Percentiles rank a stretch among this genome's conserved stretches.
Evolutionary conservation across 2,329 filamentous ascomycete species (phyloP).

Genomic region (Gaeumannomyces tritici): DNA sequence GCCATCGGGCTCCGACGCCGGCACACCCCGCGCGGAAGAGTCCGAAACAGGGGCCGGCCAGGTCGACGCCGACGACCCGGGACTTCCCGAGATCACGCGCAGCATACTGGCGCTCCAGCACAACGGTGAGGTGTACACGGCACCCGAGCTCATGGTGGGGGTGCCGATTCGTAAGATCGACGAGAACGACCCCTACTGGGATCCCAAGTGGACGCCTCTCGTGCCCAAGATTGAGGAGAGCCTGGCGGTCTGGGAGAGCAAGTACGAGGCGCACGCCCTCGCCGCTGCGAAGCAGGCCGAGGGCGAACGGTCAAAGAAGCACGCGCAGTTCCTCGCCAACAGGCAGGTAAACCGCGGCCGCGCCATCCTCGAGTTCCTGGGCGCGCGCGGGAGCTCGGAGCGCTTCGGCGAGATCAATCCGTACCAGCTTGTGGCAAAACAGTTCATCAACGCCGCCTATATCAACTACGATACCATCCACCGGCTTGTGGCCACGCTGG

Average conservation of each 20-base stretch:
- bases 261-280: constrained; percentile 17
- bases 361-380: constrained; percentile 40
- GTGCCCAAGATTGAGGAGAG: constrained; percentile 30
- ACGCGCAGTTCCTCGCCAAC: constrained; percentile 41
- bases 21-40: not conserved
- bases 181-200: constrained; percentile 44
- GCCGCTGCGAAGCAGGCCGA: not conserved
- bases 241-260: constrained; percentile 37
- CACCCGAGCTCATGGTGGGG: constrained; percentile 41
- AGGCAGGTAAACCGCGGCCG: constrained; percentile 47
- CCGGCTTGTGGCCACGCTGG: constrained; percentile 42
- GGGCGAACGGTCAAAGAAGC: constrained; percentile 16
- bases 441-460: constrained; percentile 34
- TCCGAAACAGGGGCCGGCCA: constrained; percentile 5
- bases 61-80: constrained; percentile 1
- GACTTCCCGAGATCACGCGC: constrained; percentile 31
- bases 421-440: constrained; percentile 45
- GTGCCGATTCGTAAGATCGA: constrained; percentile 44
- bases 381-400: constrained; percentile 9
- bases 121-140: constrained; percentile 37
- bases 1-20: not conserved
- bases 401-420: constrained; percentile 39
- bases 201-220: constrained; percentile 39
- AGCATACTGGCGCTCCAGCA: constrained; percentile 35
- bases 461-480: constrained; percentile 47